A percentile compares a stretch with the other conserved stretches of the same genome.
These are phyloP conservation scores for Fusarium neocosmosporiellum DNA, from an alignment of 2,329 filamentous ascomycete genomes.

Conservation along the genomic window DNA sequence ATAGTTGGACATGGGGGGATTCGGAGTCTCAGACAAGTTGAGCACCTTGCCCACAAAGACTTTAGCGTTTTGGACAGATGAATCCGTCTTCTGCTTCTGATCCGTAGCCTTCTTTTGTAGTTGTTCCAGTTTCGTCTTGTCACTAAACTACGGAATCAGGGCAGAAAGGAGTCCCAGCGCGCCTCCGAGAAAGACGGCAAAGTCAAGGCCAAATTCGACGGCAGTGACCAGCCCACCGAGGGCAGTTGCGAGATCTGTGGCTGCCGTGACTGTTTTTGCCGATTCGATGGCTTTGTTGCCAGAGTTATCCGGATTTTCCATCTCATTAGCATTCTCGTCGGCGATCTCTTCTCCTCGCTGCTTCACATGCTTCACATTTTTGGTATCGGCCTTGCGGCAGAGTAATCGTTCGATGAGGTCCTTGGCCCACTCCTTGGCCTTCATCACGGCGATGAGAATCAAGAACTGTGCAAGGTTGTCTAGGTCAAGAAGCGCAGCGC, in stretches of 20 bases:
- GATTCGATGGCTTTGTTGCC: not conserved
- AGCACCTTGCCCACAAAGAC: not conserved
- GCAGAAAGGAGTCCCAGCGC: not conserved
- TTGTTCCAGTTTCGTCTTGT: not conserved
- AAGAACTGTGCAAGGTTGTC: not conserved
- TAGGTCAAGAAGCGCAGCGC: not conserved
- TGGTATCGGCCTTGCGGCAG: not conserved
- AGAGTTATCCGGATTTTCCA: not conserved
- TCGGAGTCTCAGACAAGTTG: not conserved
- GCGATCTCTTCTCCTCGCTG: not conserved
- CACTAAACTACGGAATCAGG: not conserved
- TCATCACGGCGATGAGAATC: not conserved
- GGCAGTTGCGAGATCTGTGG: not conserved
- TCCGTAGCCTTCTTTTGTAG: not conserved
- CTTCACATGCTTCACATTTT: not conserved
- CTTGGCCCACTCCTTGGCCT: not conserved
- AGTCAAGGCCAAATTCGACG: not conserved
- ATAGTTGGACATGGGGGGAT: not conserved
- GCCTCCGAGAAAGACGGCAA: not conserved
- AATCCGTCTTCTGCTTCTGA: not conserved
- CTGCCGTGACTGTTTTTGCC: not conserved
- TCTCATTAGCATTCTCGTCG: not conserved
- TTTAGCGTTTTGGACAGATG: not conserved
- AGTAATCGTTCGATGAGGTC: not conserved
- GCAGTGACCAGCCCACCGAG: not conserved